Evolutionary conservation across 306 rosid species (phyloP), one percentile per base, ranked within the genome.

Genomic region (Hippophae gyantsensis): DNA sequence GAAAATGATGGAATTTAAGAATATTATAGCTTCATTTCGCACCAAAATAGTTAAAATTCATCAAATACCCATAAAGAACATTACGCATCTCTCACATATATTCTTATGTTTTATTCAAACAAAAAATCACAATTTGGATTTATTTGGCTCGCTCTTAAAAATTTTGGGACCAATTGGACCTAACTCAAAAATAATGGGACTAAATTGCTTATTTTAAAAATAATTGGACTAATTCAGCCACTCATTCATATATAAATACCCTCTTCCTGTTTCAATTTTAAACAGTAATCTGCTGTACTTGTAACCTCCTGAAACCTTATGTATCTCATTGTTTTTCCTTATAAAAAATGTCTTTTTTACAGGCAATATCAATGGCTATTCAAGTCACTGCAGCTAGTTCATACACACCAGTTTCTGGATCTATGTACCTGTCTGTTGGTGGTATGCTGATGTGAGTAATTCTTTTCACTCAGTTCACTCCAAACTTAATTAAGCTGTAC

Each of bases 361-460:
- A 92, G 98, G 90, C 90, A 10, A 74, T 76, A 48, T 66, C 98
- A 50, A 81, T 85, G 96, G 66, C 68, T 52, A 10, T 92, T 76
- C 96, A 92, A 83, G 92, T 82, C 59, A 56, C 79, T 2, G 96
- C 84, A 41, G 89, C 96, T 63, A 92, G 81, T 73, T 58, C 76
- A 41, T 68, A 68, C 40, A 69, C 74, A 62, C 73, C 93, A 58
- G 56, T 55, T 8, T 38, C 73, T 57, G 87, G 81, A 68, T 76
- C 83, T 9, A 43, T 81, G 74, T 87, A 81, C 74, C 78, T 87
- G 42, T 85, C 96, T 74, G 87, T 89, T 63, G 98, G 95, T 54
- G 95, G 96, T 84, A 92, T 83, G 89, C 75, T 92, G 63, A 49
- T 85, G 98, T 92, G 74, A 92, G 98, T 83, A 48, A 48, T 66